Base-by-base conservation (phyloP, 805 yeast genomes). In the Kregervanrija fluxuum region DNA sequence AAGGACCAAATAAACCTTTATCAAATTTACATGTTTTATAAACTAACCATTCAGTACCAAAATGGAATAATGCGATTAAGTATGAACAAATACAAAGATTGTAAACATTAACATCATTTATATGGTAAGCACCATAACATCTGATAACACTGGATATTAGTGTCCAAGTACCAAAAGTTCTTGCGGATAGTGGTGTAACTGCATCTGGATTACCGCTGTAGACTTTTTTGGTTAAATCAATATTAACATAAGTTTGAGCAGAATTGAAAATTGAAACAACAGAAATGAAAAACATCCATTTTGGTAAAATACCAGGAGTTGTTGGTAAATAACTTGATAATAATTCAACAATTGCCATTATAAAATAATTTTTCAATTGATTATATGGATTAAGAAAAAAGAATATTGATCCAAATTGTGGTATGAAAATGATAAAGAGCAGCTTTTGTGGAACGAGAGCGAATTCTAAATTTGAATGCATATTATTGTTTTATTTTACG, bases 111-210 rank as follows among this genome's bases (percentile, higher is more conserved):
- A 79, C 78, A 54, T 81, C 80, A 44, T 70, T 69, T 46, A 85
- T 69, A 59, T 85, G 70, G 65, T 83, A 85, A 11, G 98, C 95
- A 45, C 95, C 96, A 62, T 85, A 88, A 51, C 82, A 73, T 60
- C 99, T 79, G 40, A 93, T 82, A 30, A 91, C 71, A 2, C 95
- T 77, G 2, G 96, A 81, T 54, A 90, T 74, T 35, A 90, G 70
- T 0, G 99, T 93, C 99, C 99, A 93, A 0, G 99, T 93, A 32
- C 99, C 99, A 63, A 93, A 93, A 0, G 99, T 91, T 56, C 99
- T 77, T n/a, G 96, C 96, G 54, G 93, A 80, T 52, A 93, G 70
- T 11, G 61, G 57, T 2, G 71, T 64, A 22, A 82, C 83, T 60
- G 84, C 76, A 6, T 59, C 52, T 12, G 90, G 88, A 38, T 74